Conservation (phyloP, 768 basidiomycete species). For the Collybia mongolica region DNA sequence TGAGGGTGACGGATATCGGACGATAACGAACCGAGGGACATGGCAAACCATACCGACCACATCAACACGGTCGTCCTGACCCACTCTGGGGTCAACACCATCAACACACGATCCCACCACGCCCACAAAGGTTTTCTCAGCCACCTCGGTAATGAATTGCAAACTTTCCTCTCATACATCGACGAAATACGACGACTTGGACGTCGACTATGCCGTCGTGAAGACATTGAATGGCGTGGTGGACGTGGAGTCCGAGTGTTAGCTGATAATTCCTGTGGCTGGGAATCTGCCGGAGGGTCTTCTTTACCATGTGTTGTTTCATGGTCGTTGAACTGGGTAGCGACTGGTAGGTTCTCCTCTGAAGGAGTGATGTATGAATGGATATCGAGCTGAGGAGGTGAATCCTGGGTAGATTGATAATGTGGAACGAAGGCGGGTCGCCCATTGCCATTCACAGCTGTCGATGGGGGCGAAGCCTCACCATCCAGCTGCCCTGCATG, state of each 20-base stretch:
- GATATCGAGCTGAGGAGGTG: slow-evolving; percentile 23
- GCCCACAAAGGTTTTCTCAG: slow-evolving; percentile 59
- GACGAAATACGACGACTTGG: slow-evolving; percentile 36
- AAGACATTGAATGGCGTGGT: neutral
- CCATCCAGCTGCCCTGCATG: slow-evolving; percentile 30
- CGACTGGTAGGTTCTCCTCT: slow-evolving; percentile 11
- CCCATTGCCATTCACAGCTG: neutral
- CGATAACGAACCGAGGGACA: slow-evolving; percentile 65
- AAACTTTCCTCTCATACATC: slow-evolving; percentile 41
- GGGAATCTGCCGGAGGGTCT: neutral
- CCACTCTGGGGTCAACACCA: slow-evolving; percentile 80
- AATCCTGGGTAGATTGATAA: slow-evolving; percentile 35
- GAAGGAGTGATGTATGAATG: slow-evolving; percentile 26
- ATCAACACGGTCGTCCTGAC: slow-evolving; percentile 71
- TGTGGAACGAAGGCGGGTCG: slow-evolving; percentile 22
- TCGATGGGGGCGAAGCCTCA: slow-evolving; percentile 4
- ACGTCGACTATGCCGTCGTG: slow-evolving; percentile 2
- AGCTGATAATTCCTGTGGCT: neutral
- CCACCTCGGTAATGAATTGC: slow-evolving; percentile 49
- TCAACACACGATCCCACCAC: slow-evolving; percentile 65
- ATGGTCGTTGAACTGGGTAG: slow-evolving; percentile 12
- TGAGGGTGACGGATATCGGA: neutral
- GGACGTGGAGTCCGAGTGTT: slow-evolving; percentile 5
- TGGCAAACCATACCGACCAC: slow-evolving; percentile 75
- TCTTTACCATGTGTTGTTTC: neutral